phyloP scores from a whole-genome alignment of 2,329 filamentous ascomycete genomes.

The Myrmaecium sp. region DNA sequence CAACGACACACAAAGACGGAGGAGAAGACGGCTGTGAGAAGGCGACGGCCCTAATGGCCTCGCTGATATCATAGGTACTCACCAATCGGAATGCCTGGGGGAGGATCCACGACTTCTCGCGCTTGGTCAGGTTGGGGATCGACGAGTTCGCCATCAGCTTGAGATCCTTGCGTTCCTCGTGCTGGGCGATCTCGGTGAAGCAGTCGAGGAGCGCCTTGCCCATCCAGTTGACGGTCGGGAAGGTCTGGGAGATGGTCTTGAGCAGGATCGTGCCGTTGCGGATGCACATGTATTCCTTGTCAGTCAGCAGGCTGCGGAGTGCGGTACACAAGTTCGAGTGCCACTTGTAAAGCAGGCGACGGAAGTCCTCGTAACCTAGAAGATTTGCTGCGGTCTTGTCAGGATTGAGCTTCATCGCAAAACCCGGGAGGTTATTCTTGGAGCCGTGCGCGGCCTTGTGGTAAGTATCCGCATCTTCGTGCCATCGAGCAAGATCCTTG shows the following conservation, averaged over 20 bases:
- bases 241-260: conserved; percentile 62
- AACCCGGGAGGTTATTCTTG: conserved; percentile 54
- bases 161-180: conserved; percentile 52
- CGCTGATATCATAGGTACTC: conserved; percentile 13
- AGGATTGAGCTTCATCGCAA: conserved; percentile 54
- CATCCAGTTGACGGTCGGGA: conserved; percentile 83
- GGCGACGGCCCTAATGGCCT: not conserved
- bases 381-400: conserved; percentile 49
- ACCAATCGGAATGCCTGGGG: conserved; percentile 58
- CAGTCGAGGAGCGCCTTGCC: conserved; percentile 49
- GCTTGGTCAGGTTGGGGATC: conserved; percentile 50
- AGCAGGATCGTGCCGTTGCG: conserved; percentile 85
- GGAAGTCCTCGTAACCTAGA: conserved; percentile 73
- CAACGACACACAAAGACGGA: too few species aligned
- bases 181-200: conserved; percentile 44
- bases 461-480: conserved; percentile 57
- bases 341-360: conserved; percentile 75
- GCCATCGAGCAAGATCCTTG: conserved; percentile 69
- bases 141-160: conserved; percentile 57
- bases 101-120: conserved; percentile 53
- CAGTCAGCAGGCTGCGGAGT: conserved; percentile 64
- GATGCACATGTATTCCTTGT: conserved; percentile 92
- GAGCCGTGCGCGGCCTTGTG: conserved; percentile 64
- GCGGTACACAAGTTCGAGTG: conserved; percentile 68
- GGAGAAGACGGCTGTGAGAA: too few species aligned